A percentile compares a stretch with the other conserved stretches of the same genome.
Conservation (phyloP, 768 basidiomycete species). For the Tricholoma saponaceum region DNA sequence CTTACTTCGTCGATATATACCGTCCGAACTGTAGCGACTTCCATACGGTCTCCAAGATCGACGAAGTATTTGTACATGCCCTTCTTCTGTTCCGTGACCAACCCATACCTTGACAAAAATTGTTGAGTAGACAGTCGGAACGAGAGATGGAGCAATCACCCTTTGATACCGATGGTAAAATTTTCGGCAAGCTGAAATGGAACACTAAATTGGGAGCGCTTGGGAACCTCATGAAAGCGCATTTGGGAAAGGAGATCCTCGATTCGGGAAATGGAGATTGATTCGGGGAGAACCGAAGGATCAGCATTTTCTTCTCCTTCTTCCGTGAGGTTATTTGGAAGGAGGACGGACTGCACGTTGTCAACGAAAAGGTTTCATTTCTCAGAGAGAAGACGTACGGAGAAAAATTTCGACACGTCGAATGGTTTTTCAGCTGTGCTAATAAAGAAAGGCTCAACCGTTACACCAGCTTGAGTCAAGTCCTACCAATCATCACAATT, state of each 20-base stretch:
- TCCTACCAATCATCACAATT: slow-evolving; percentile 49
- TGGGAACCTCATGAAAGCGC: slow-evolving; percentile 79
- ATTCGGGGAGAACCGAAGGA: slow-evolving; percentile 52
- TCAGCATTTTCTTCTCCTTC: slow-evolving; percentile 39
- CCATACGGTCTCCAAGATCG: slow-evolving; percentile 73
- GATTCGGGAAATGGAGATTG: slow-evolving; percentile 72
- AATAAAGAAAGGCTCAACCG: slow-evolving; percentile 89
- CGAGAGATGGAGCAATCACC: slow-evolving; percentile 38
- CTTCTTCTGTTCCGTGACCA: slow-evolving; percentile 86
- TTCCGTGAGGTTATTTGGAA: slow-evolving; percentile 47
- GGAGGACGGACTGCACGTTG: slow-evolving; percentile 51
- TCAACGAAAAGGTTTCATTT: not conserved
- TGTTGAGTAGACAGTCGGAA: not conserved
- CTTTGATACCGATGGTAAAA: slow-evolving; percentile 78
- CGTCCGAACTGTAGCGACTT: slow-evolving; percentile 67
- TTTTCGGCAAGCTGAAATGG: slow-evolving; percentile 76
- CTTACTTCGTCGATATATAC: slow-evolving; percentile 74
- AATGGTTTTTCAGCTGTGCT: slow-evolving; percentile 64
- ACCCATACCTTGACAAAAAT: slow-evolving; percentile 62
- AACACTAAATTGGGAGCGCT: slow-evolving; percentile 77
- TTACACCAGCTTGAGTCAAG: slow-evolving; percentile 71
- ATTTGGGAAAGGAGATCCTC: slow-evolving; percentile 77
- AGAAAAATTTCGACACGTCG: slow-evolving; percentile 72
- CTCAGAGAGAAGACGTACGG: slow-evolving; percentile 39
- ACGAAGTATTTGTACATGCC: slow-evolving; percentile 80